Percentiles rank a stretch among this genome's conserved stretches.
Evolutionary conservation across 306 rosid species (phyloP).

Genomic region (Rosa lucieae): DNA sequence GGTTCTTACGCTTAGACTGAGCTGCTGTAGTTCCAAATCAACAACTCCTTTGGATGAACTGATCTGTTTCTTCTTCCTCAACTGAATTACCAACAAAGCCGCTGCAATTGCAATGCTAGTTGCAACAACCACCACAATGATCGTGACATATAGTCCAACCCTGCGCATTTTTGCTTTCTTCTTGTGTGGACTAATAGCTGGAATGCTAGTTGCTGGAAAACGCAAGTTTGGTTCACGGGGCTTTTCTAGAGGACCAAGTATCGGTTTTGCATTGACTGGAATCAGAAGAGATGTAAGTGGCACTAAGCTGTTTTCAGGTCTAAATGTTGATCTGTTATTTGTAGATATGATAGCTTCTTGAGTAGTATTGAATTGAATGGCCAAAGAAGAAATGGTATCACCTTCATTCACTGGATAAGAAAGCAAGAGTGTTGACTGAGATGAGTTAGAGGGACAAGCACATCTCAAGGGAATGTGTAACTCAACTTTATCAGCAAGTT

Average conservation of each 20-base stretch:
- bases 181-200: conserved; percentile 44
- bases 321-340: conserved; percentile 45
- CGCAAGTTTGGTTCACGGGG: conserved; percentile 47
- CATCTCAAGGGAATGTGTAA: conserved; percentile 71
- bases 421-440: conserved; percentile 49
- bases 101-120: conserved; percentile 50
- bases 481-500: conserved; percentile 38
- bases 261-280: conserved; percentile 55
- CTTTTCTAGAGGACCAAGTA: conserved; percentile 42
- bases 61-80: conserved; percentile 53
- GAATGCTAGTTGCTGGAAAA: conserved; percentile 38
- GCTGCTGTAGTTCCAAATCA: conserved; percentile 70
- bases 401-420: conserved; percentile 70
- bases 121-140: conserved; percentile 48
- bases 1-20: conserved; percentile 76
- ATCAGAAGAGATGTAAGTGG: conserved; percentile 65
- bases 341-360: conserved; percentile 50
- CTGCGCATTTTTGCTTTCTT: conserved; percentile 53
- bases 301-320: conserved; percentile 33
- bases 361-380: conserved; percentile 64
- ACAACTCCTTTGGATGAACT: conserved; percentile 47
- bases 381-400: conserved; percentile 62
- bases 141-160: conserved; percentile 43
- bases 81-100: conserved; percentile 42
- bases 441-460: conserved; percentile 57